Base-by-base conservation (phyloP, 2,329 filamentous ascomycete species). In the Ophiostoma quercus region DNA sequence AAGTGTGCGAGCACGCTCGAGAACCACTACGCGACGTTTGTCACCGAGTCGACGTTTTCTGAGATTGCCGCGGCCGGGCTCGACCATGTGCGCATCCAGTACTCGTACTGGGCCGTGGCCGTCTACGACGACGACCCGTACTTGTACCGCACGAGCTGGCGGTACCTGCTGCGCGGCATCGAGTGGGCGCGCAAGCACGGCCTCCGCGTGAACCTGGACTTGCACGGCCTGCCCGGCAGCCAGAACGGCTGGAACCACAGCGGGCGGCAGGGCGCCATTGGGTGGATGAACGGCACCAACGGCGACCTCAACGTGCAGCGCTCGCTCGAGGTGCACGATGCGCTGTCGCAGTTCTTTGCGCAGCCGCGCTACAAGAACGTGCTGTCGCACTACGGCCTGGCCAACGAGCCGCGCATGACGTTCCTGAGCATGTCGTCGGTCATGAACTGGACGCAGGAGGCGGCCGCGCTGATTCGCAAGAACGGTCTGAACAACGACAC, bases 241-340 rank as follows among this genome's bases (percentile, higher is more conserved):
- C 95, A 98, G 77, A 99, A 99, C 76, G 95, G 95, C 1, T 98
- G 94, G 94, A 97, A 97, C 75, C 95, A 99, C 79, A 96, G 92
- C 74, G 95, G 95, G 0, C 87, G 88, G 11, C 89, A 91, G 77
- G 94, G 95, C 0, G 72, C 80, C 0, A 94, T 98, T 73, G 85
- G 87, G 34, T 99, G 95, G 95, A 81, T 98, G 54, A 95, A 95
- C 75, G 95, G 95, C n/a, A 90, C 92, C 0, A 84, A 97, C 76
- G 94, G 95, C 12, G 83, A 85, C 1, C 78, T 88, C 16, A 97
- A 97, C 77, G 90, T 85, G 0, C 85, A 96, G 75, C 88, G 94
- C 47, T 92, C 92, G 1, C 85, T 97, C 22, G 92, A 96, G 71
- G 84, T 98, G 54, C 95, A 99, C 80, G 86, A 95, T 77, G 88